These are phyloP conservation scores for Massarina eburnea DNA, from an alignment of 2,329 filamentous ascomycete species.

Conservation along the genomic window DNA sequence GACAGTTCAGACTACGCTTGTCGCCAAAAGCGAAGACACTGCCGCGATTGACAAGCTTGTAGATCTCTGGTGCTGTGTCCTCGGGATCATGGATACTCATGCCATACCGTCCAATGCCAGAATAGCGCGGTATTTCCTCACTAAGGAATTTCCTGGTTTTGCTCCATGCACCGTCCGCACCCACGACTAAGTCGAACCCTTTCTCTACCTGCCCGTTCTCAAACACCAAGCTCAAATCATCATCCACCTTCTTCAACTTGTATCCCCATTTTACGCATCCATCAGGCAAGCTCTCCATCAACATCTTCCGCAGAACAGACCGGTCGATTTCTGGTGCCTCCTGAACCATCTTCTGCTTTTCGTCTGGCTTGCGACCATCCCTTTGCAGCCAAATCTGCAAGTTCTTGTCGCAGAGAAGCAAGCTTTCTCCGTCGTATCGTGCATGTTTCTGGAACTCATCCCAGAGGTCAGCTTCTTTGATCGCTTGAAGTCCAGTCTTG, in stretches of 20 bases:
- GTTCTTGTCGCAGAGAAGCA: constrained; percentile 45
- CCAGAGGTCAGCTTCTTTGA: constrained; percentile 53
- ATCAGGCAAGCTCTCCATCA: constrained; percentile 24
- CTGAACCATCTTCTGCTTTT: constrained; percentile 7
- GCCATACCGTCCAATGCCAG: constrained; percentile 38
- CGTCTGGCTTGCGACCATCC: constrained; percentile 7
- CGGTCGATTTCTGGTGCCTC: constrained; percentile 27
- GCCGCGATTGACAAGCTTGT: constrained; percentile 39
- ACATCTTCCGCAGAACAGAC: constrained; percentile 13
- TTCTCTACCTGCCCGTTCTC: constrained; percentile 34
- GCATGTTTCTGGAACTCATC: constrained; percentile 50
- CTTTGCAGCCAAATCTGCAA: constrained; percentile 25
- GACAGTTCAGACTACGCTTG: constrained; percentile 26
- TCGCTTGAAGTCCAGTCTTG: constrained; percentile 52
- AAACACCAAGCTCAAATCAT: constrained; percentile 28
- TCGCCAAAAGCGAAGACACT: constrained; percentile 34
- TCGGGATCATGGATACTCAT: constrained; percentile 32
- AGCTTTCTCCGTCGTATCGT: constrained; percentile 48
- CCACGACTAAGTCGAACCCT: constrained; percentile 50
- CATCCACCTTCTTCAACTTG: constrained; percentile 20
- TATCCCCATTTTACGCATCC: constrained; percentile 26
- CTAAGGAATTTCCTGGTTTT: constrained; percentile 40
- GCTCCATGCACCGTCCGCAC: constrained; percentile 50
- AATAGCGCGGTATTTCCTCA: constrained; percentile 36
- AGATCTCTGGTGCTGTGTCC: constrained; percentile 27